Conservation (phyloP, 2,329 filamentous ascomycete genomes). For the Talaromyces piceae region DNA sequence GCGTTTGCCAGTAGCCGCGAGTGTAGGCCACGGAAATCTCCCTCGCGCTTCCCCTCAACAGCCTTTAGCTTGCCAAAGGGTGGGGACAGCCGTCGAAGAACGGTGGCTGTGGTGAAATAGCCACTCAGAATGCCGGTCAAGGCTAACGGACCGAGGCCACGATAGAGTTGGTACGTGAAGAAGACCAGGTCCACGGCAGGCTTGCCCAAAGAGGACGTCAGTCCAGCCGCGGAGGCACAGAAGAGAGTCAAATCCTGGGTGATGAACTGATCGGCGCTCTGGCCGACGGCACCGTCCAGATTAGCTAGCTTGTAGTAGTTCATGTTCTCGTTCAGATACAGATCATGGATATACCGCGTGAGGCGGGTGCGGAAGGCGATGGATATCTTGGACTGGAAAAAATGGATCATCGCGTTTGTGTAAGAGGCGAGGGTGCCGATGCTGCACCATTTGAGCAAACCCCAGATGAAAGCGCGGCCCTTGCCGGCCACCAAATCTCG, state of each 20-base stretch:
- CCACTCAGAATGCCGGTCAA: slow-evolving; percentile 80
- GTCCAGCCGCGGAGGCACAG: slow-evolving; percentile 80
- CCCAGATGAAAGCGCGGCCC: slow-evolving; percentile 78
- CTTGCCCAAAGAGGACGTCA: slow-evolving; percentile 97
- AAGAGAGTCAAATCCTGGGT: slow-evolving; percentile 95
- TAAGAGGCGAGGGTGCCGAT: slow-evolving; percentile 91
- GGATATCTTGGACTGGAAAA: slow-evolving; percentile 92
- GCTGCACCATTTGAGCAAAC: slow-evolving; percentile 89
- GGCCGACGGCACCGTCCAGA: slow-evolving; percentile 83
- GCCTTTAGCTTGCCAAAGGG: slow-evolving; percentile 96
- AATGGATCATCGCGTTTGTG: slow-evolving; percentile 99
- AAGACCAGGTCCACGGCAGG: slow-evolving; percentile 94
- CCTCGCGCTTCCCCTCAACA: slow-evolving; percentile 89
- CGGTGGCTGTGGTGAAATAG: slow-evolving; percentile 88
- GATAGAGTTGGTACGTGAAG: slow-evolving; percentile 96
- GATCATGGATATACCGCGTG: slow-evolving; percentile 92
- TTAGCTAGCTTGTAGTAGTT: slow-evolving; percentile 96
- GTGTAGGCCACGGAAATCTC: slow-evolving; percentile 87
- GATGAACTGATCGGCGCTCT: slow-evolving; percentile 92
- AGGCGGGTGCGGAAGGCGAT: slow-evolving; percentile 94
- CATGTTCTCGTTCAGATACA: slow-evolving; percentile 89
- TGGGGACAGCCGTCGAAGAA: slow-evolving; percentile 79
- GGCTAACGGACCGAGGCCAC: slow-evolving; percentile 80
- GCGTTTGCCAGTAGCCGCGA: slow-evolving; percentile 91
- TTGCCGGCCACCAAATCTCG: slow-evolving; percentile 93